phyloP scores from a whole-genome alignment of 83 land plant genomes.

The Picea engelmannii region DNA sequence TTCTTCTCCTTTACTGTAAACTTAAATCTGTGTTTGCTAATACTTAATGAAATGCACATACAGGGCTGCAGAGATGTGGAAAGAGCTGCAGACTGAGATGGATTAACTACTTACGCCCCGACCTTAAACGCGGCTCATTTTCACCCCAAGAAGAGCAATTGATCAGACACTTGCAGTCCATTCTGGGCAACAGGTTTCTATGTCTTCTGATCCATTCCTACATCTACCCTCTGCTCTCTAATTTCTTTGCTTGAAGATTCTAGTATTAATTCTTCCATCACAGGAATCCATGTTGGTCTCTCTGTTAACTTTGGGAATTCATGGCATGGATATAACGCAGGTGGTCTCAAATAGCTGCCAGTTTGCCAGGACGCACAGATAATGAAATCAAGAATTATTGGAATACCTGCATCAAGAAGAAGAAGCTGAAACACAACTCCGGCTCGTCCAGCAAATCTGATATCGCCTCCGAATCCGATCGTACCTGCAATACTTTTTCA shows the following conservation, averaged over 20 bases:
- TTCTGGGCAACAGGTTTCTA: constrained; percentile 37
- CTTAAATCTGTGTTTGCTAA: no score
- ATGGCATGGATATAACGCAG: not conserved
- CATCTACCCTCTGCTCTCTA: no score
- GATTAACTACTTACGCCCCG: not conserved
- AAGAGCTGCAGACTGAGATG: not conserved
- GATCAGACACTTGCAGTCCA: constrained; percentile 26
- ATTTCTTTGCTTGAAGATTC: no score
- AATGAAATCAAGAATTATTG: constrained; percentile 26
- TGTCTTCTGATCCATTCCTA: no score
- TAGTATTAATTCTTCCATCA: no score
- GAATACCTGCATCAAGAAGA: constrained; percentile 31
- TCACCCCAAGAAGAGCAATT: constrained; percentile 38
- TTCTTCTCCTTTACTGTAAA: no score
- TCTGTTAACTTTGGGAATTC: no score
- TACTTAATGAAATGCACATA: no score
- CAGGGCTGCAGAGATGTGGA: constrained; percentile 1
- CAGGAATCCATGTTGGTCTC: no score
- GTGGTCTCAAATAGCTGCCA: constrained; percentile 36
- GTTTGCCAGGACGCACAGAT: constrained; percentile 20
- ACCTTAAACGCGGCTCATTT: constrained; percentile 4
- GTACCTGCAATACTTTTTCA: no score
- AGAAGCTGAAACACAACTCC: not conserved
- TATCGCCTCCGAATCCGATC: no score
- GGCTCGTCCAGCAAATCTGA: no score